Evolutionary conservation across 108 stramenopile species (phyloP), one percentile per base, ranked within the genome.

Genomic region (Conticribra weissflogii): DNA sequence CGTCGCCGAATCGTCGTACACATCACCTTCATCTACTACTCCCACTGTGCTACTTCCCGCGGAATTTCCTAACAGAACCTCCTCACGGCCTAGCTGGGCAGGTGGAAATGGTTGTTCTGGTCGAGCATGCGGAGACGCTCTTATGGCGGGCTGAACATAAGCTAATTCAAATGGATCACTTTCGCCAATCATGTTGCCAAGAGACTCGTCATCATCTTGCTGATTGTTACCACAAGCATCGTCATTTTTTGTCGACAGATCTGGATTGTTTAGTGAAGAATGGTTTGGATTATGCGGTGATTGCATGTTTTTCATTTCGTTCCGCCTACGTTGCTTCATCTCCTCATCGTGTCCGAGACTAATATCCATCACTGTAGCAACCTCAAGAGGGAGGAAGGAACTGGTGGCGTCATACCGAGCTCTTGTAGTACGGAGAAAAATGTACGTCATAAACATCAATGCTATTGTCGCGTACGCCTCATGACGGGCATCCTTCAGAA

Each of bases 331-430:
- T 44, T 74, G 61, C 45, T 51, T 71, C 15, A 86, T 76, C 47
- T 88, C 89, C 59, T 88, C 85, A 44, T 93, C 91, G 48, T 90
- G 84, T 1, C 76, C 76, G 28, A 96, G 46, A 50, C 74, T 86
- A 32, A 93, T 96, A 60, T 96, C 94, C 94, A 96, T 96, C 22
- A 96, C 85, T 0, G 94, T 91, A 14, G 94, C 94, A 15, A 96
- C 89, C 59, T 96, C 94, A 25, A 96, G 71, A 18, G 94, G 94
- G 41, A 96, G 73, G 22, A 85, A 86, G 16, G 81, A 86, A 64
- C 90, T 93, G 1, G 90, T 83, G n/a, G 91, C 79, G 64, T 96
- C 94, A 55, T 91, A 96, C 18, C 90, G 80, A 18, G 91, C 87
- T n/a, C 94, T 76, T 29, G 94, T 92, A 16, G 79, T 83, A 45